These are phyloP conservation scores for Wallacemonas collosoma DNA, from an alignment of 208 protist species.

Conservation along the genomic window DNA sequence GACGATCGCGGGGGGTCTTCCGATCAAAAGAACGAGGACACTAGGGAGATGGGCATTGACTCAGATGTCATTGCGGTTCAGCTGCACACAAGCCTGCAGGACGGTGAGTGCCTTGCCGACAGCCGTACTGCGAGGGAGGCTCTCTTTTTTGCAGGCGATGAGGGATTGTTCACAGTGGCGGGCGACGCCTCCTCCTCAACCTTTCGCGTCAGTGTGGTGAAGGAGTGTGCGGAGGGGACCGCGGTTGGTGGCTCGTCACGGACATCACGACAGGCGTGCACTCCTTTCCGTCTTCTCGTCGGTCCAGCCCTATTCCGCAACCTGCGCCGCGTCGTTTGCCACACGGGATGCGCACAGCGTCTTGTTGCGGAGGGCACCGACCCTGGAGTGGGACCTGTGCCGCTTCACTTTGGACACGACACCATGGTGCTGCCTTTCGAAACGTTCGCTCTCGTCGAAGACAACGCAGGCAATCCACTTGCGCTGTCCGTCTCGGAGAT, in stretches of 20 bases:
- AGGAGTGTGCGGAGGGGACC: conserved; percentile 36
- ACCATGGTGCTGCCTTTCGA: conserved; percentile 28
- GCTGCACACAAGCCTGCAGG: conserved; percentile 44
- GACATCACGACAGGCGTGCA: neutral
- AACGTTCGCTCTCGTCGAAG: conserved; percentile 28
- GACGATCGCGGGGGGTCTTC: too few species aligned
- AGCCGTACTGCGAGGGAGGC: conserved; percentile 20
- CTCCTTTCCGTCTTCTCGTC: conserved; percentile 23
- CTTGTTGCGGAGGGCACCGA: neutral
- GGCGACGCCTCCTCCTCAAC: neutral
- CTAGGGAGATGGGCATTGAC: neutral
- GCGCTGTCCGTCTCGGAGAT: conserved; percentile 2
- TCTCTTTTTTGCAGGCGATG: conserved; percentile 36
- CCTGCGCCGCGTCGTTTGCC: conserved; percentile 42
- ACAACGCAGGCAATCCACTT: conserved; percentile 24
- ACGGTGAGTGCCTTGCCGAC: conserved; percentile 26
- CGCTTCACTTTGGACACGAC: conserved; percentile 21
- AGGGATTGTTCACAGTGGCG: conserved; percentile 1
- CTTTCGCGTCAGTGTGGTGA: conserved; percentile 30
- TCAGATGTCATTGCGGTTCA: conserved; percentile 28
- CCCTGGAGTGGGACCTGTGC: neutral
- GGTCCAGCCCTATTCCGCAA: conserved; percentile 67
- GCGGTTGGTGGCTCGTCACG: neutral
- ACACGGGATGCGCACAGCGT: neutral
- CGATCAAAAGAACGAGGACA: too few species aligned